Conservation (phyloP, 805 yeast species). For the Candida saitoana region DNA sequence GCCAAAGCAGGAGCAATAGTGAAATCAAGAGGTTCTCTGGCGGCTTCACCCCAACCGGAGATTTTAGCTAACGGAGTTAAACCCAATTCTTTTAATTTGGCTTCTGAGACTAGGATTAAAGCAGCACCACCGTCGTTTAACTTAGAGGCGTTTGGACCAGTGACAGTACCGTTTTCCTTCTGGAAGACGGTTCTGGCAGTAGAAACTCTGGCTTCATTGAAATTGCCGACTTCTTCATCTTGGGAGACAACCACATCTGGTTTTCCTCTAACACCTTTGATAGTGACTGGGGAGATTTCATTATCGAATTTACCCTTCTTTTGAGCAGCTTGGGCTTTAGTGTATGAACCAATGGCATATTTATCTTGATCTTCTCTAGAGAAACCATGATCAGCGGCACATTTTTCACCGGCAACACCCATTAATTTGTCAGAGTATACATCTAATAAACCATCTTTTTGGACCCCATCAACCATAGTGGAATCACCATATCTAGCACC, state of each 20-base stretch:
- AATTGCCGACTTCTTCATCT: constrained; percentile 82
- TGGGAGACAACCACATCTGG: constrained; percentile 66
- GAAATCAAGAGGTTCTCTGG: constrained; percentile 89
- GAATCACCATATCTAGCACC: constrained; percentile 91
- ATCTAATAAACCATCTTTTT: constrained; percentile 89
- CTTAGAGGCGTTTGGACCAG: constrained; percentile 96
- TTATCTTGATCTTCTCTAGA: constrained; percentile 87
- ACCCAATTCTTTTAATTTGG: constrained; percentile 78
- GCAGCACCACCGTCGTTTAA: constrained; percentile 99
- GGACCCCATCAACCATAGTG: constrained; percentile 77
- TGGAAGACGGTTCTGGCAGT: constrained; percentile 93
- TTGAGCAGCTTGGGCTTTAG: constrained; percentile 79
- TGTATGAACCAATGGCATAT: constrained; percentile 80
- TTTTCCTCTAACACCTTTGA: constrained; percentile 86
- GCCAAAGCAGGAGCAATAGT: constrained; percentile 95
- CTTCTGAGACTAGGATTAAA: constrained; percentile 78
- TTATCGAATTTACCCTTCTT: constrained; percentile 72
- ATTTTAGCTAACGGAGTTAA: constrained; percentile 87
- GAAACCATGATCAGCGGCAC: constrained; percentile 76
- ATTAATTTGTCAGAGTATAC: constrained; percentile 84
- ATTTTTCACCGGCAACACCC: constrained; percentile 98
- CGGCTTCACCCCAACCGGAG: constrained; percentile 97
- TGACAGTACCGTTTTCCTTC: constrained; percentile 90
- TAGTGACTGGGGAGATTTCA: constrained; percentile 84
- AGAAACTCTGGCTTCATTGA: constrained; percentile 72